Evolutionary conservation across 768 basidiomycete species (phyloP).

Genomic region (Tricholoma sp.): DNA sequence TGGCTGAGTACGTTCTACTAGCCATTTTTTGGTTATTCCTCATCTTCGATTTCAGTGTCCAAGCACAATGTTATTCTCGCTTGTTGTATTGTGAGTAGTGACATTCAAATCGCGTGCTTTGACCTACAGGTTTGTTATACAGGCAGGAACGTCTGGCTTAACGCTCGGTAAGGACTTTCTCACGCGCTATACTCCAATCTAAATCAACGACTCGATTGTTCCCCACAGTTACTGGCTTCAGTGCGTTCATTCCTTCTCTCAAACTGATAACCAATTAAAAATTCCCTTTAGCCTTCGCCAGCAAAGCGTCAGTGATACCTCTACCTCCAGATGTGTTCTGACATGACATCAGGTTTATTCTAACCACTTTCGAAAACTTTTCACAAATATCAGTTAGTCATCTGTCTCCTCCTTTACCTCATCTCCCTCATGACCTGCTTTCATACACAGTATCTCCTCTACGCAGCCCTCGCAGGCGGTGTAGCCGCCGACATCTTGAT

Average conservation of each 20-base stretch:
- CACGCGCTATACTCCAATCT: background rate
- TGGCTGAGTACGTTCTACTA: conserved; percentile 18
- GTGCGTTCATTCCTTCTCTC: conserved; percentile 5
- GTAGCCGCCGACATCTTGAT: conserved; percentile 38
- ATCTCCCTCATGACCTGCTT: background rate
- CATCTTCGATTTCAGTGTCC: conserved; percentile 11
- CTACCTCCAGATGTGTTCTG: background rate
- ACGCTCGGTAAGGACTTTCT: conserved; percentile 14
- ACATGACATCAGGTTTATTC: conserved; percentile 14
- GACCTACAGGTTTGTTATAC: background rate
- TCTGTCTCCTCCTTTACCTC: background rate
- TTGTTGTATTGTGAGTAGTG: conserved; percentile 14
- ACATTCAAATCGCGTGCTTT: background rate
- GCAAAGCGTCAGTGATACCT: conserved; percentile 20
- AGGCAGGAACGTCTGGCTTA: conserved; percentile 10
- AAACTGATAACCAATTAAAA: background rate
- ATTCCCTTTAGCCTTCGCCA: conserved; percentile 21
- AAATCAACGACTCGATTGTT: background rate
- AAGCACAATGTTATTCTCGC: conserved; percentile 13
- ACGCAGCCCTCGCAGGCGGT: conserved; percentile 26
- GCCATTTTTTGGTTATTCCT: background rate
- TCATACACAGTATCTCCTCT: conserved; percentile 23
- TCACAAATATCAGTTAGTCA: conserved; percentile 22
- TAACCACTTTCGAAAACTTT: conserved; percentile 22
- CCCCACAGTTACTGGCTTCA: conserved; percentile 15